A percentile compares a stretch with the other conserved stretches of the same genome.
phyloP scores from a whole-genome alignment of 257 asterid genomes.

The Ajuga chamaepitys region DNA sequence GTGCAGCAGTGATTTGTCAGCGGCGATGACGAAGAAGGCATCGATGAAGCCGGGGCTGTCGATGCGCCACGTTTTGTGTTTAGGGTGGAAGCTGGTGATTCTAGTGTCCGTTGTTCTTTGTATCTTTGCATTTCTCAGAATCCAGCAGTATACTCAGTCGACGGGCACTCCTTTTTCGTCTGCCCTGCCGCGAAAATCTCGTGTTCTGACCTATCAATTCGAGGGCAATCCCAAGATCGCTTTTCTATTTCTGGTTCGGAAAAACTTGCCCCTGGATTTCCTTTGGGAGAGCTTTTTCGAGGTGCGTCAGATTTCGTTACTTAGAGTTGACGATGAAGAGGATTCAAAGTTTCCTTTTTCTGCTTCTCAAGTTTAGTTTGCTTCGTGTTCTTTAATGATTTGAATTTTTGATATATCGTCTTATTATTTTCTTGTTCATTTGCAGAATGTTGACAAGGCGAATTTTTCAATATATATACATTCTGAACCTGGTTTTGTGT shows the following conservation, averaged over 20 bases:
- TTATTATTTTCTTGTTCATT: background rate
- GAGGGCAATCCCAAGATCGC: conserved; percentile 74
- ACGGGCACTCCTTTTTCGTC: conserved; percentile 16
- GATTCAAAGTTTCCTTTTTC: background rate
- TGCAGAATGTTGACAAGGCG: conserved; percentile 63
- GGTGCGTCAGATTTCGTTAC: conserved; percentile 34
- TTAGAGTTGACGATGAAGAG: background rate
- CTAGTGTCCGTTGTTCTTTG: conserved; percentile 41
- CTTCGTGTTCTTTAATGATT: background rate
- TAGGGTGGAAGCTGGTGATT: conserved; percentile 69
- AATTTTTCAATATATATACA: conserved; percentile 66
- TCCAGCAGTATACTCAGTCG: conserved; percentile 52
- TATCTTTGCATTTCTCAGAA: conserved; percentile 51
- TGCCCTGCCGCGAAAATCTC: conserved; percentile 31
- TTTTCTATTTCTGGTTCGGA: conserved; percentile 62
- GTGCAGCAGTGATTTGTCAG: background rate
- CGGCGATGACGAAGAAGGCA: conserved; percentile 36
- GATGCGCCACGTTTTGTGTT: conserved; percentile 45
- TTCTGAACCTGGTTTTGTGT: conserved; percentile 78
- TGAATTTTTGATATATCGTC: background rate
- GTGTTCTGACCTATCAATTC: conserved; percentile 27
- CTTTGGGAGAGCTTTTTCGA: conserved; percentile 85
- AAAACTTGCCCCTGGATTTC: conserved; percentile 83
- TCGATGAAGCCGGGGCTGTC: conserved; percentile 37
- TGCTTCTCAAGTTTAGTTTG: background rate